phyloP scores from a whole-genome alignment of 2,329 filamentous ascomycete genomes.

The Verruconis gallopava region DNA sequence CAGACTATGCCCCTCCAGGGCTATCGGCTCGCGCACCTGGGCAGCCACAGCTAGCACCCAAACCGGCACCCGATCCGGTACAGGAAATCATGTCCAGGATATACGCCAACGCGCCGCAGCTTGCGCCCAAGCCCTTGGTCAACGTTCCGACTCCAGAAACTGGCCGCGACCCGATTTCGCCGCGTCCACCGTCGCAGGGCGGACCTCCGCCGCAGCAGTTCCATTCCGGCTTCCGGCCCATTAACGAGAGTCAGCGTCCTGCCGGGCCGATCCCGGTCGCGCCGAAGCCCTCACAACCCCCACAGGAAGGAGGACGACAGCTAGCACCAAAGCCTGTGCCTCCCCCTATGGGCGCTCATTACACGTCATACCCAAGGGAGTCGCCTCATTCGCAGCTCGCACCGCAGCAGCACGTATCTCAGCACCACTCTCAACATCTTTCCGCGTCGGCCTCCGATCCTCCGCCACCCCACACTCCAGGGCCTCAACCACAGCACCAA shows the following conservation, averaged over 20 bases:
- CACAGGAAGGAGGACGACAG: conserved; percentile 4
- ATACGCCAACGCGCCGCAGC: background rate
- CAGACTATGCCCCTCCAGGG: conserved; percentile 1
- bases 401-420: background rate
- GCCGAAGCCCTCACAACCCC: conserved; percentile 1
- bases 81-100: background rate
- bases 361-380: too few relatives aligned
- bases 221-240: conserved; percentile 6
- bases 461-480: background rate
- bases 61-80: conserved; percentile 5
- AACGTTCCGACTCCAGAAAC: background rate
- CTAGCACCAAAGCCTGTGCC: conserved; percentile 5
- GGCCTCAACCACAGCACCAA: background rate
- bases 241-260: conserved; percentile 5
- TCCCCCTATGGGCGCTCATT: background rate
- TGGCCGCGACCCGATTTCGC: background rate
- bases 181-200: background rate
- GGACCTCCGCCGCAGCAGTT: background rate
- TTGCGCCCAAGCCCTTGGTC: conserved; percentile 2
- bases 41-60: conserved; percentile 9
- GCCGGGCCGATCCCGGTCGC: background rate
- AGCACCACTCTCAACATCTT: background rate
- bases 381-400: background rate
- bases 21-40: background rate
- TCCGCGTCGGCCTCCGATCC: background rate